These are phyloP conservation scores for Yamadazyma paraphyllophila DNA, from an alignment of 805 yeast genomes.

Conservation along the genomic window DNA sequence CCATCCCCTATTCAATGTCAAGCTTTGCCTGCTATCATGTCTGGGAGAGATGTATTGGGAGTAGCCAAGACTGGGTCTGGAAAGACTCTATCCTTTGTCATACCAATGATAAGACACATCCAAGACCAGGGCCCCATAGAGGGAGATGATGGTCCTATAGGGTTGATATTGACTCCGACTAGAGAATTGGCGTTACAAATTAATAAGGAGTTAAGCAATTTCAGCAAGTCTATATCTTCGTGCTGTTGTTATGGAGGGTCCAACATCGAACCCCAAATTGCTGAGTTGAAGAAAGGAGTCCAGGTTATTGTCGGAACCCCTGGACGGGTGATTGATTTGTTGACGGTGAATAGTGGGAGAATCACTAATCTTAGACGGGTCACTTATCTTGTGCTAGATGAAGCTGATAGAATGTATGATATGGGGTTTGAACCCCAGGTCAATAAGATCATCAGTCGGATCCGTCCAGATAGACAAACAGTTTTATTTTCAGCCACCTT, in stretches of 20 bases:
- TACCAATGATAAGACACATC: slow-evolving; percentile 84
- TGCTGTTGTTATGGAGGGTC: slow-evolving; percentile 93
- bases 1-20: slow-evolving; percentile 93
- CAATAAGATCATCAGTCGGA: slow-evolving; percentile 67
- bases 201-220: slow-evolving; percentile 58
- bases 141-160: slow-evolving; percentile 67
- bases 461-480: slow-evolving; percentile 85
- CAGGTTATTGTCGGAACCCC: slow-evolving; percentile 92
- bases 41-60: slow-evolving; percentile 87
- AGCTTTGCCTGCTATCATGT: slow-evolving; percentile 86
- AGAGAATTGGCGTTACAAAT: slow-evolving; percentile 90
- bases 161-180: slow-evolving; percentile 83
- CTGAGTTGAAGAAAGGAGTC: slow-evolving; percentile 71
- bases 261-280: slow-evolving; percentile 76
- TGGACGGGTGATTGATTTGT: slow-evolving; percentile 85
- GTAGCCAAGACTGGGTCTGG: slow-evolving; percentile 98
- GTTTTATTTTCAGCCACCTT: slow-evolving; percentile 94
- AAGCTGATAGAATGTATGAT: slow-evolving; percentile 96
- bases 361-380: slow-evolving; percentile 65
- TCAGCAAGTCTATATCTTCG: slow-evolving; percentile 53
- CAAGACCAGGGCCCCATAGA: slow-evolving; percentile 61
- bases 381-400: slow-evolving; percentile 87
- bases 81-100: slow-evolving; percentile 81
- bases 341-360: slow-evolving; percentile 80
- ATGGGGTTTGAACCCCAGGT: slow-evolving; percentile 97